phyloP scores from a whole-genome alignment of 2,329 filamentous ascomycete species.

The Colletotrichum sp. region DNA sequence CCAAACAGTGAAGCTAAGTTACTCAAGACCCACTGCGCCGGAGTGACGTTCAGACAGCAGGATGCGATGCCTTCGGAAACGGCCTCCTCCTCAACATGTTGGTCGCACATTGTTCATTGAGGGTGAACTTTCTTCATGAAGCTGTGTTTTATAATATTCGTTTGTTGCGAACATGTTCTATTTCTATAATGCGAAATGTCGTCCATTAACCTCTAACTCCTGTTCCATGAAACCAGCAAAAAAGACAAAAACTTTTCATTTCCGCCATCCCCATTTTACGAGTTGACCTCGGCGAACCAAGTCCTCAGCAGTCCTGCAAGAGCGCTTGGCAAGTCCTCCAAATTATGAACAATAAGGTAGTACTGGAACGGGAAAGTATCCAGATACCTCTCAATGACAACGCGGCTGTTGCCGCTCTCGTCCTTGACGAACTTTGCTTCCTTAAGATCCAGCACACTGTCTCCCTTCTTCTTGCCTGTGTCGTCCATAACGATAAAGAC shows the following conservation, averaged over 20 bases:
- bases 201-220: neutral
- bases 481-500: slow-evolving; percentile 97
- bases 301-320: slow-evolving; percentile 88
- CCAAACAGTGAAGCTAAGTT: fast-evolving
- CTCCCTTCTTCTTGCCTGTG: slow-evolving; percentile 47
- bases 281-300: slow-evolving; percentile 83
- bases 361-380: slow-evolving; percentile 97
- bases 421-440: slow-evolving; percentile 82
- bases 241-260: neutral
- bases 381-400: slow-evolving; percentile 88
- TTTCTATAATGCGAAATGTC: neutral
- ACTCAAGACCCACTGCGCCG: neutral
- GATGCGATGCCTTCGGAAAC: neutral
- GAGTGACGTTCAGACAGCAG: neutral
- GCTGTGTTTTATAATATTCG: neutral
- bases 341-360: slow-evolving; percentile 92
- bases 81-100: neutral
- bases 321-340: slow-evolving; percentile 88
- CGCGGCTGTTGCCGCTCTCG: slow-evolving; percentile 62
- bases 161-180: neutral
- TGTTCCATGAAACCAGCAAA: neutral
- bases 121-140: neutral
- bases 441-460: slow-evolving; percentile 86
- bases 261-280: slow-evolving; percentile 25
- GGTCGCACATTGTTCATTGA: neutral